Percentiles rank a stretch among this genome's conserved stretches.
These are phyloP conservation scores for Lentinula sp. DNA, from an alignment of 768 basidiomycete species.

Conservation along the genomic window DNA sequence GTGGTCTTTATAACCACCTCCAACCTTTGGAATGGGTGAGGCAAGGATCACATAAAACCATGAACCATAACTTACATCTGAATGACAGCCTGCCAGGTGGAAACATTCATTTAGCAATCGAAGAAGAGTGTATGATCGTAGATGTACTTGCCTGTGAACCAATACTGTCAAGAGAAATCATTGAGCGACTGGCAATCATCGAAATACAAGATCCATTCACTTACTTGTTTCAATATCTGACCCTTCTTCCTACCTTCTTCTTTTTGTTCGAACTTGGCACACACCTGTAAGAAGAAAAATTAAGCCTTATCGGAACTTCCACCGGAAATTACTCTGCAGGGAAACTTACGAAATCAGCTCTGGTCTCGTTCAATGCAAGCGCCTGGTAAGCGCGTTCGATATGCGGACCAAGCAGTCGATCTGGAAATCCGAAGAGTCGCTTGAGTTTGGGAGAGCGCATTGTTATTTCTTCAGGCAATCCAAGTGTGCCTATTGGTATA, in stretches of 20 bases:
- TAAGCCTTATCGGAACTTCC: background rate
- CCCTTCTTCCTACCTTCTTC: conserved; percentile 42
- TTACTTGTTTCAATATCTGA: conserved; percentile 60
- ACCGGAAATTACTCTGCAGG: background rate
- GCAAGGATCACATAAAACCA: background rate
- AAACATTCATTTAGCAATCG: background rate
- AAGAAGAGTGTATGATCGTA: background rate
- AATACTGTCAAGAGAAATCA: conserved; percentile 37
- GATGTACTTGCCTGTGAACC: conserved; percentile 55
- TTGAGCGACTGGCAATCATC: background rate
- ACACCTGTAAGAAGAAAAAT: conserved; percentile 30
- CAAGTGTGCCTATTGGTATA: conserved; percentile 31
- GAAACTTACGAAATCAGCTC: conserved; percentile 59
- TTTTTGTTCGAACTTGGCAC: conserved; percentile 60
- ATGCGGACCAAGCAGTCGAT: conserved; percentile 54
- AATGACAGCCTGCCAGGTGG: conserved; percentile 26
- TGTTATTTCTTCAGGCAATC: conserved; percentile 61
- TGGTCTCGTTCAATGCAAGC: conserved; percentile 60
- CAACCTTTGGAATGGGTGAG: conserved; percentile 38
- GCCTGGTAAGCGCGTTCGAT: conserved; percentile 64
- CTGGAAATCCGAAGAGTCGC: conserved; percentile 61
- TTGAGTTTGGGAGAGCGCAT: conserved; percentile 34
- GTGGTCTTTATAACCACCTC: conserved; percentile 64
- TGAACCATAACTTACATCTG: conserved; percentile 28
- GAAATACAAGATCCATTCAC: conserved; percentile 1